Conservation (phyloP, 768 basidiomycete genomes). For the Astraeus odoratus region DNA sequence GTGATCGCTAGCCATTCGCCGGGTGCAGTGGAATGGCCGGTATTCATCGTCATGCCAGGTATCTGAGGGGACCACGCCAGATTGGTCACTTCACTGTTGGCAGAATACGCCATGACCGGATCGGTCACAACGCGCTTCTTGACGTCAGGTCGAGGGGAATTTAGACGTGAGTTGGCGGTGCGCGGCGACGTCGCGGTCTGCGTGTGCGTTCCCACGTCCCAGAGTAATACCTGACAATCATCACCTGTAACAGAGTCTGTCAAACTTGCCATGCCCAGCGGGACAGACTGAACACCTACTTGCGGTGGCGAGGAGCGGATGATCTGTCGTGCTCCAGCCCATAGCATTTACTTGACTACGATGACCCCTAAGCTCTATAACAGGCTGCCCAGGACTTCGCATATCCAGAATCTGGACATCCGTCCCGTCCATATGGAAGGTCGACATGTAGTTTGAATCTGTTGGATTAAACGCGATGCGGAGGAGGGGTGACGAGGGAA, state of each 20-base stretch:
- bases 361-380: constrained; percentile 86
- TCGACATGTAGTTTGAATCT: constrained; percentile 93
- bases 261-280: not conserved
- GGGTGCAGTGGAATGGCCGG: constrained; percentile 62
- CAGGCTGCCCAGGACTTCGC: constrained; percentile 92
- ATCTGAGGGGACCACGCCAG: constrained; percentile 88
- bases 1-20: constrained; percentile 88
- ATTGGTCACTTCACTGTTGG: constrained; percentile 70
- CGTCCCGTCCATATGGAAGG: constrained; percentile 88
- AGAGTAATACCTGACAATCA: constrained; percentile 89
- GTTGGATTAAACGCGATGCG: constrained; percentile 88
- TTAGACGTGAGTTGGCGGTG: constrained; percentile 60
- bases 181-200: constrained; percentile 62
- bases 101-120: constrained; percentile 81
- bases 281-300: constrained; percentile 40
- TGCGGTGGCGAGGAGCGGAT: constrained; percentile 80
- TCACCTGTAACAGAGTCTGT: constrained; percentile 50
- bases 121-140: constrained; percentile 70
- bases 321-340: constrained; percentile 84
- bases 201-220: constrained; percentile 73
- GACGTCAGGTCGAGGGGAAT: constrained; percentile 75
- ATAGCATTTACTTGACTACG: constrained; percentile 77
- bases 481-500: constrained; percentile 73
- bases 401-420: constrained; percentile 94
- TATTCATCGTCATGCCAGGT: constrained; percentile 67